phyloP scores from a whole-genome alignment of 768 basidiomycete genomes.

The Nidularia sp. region DNA sequence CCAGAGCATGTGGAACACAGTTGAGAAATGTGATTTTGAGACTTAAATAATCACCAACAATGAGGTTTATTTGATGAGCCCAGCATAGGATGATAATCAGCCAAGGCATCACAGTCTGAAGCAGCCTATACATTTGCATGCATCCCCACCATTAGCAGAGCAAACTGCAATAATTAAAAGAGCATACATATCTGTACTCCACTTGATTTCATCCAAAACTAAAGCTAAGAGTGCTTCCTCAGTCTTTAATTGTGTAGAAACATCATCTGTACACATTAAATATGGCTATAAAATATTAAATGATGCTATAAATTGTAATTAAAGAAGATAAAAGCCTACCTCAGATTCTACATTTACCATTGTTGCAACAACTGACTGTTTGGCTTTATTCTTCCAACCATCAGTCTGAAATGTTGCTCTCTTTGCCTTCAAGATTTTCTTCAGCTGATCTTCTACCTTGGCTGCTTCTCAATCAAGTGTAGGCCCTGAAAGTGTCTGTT shows the following conservation, averaged over 20 bases:
- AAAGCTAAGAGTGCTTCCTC: conserved; percentile 16
- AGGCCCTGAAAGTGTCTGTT: conserved; percentile 9
- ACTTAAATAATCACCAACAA: conserved; percentile 27
- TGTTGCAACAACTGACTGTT: conserved; percentile 14
- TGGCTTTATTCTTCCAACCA: conserved; percentile 24
- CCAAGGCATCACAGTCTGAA: conserved; percentile 3
- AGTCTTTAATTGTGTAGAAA: conserved; percentile 15
- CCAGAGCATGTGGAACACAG: conserved; percentile 11
- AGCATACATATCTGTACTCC: conserved; percentile 4
- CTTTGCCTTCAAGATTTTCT: conserved; percentile 5
- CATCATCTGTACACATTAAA: conserved; percentile 13
- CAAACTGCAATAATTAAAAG: conserved; percentile 9
- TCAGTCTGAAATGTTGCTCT: conserved; percentile 17
- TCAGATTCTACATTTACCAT: conserved; percentile 17
- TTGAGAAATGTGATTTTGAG: conserved; percentile 7
- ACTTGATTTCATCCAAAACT: conserved; percentile 13
- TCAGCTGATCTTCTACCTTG: conserved; percentile 6
- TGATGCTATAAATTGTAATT: background rate
- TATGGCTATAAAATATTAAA: conserved; percentile 7
- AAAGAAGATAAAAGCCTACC: conserved; percentile 9
- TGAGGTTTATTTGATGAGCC: conserved; percentile 24
- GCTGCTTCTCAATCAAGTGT: conserved; percentile 7
- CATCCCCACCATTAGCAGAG: conserved; percentile 16
- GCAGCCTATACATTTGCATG: conserved; percentile 10
- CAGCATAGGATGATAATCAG: conserved; percentile 16